Evolutionary conservation across 1,139 yeast genomes (phyloP), one percentile per base, ranked within the genome.

Genomic region (Taiozyma sp.): DNA sequence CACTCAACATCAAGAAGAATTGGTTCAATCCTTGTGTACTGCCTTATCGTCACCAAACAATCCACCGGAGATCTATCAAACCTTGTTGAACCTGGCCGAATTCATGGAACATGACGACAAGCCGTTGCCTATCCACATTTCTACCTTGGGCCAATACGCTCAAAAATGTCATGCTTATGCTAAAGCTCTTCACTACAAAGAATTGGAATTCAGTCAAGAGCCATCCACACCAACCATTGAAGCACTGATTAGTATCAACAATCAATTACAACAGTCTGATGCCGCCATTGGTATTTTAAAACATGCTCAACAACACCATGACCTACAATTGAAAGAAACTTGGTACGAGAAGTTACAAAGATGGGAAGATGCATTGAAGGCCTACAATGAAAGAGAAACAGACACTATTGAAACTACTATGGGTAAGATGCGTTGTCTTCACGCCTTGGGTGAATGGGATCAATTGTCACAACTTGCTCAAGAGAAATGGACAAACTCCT

Each of bases 391-490:
- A 59, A 74, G 93, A 64, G 86, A 80, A 54, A 75, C 74, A 16
- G 71, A 71, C 42, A 67, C 74, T 10, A 69, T 76, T 59, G 98
- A 93, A 57, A 85, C 90, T 3, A 86, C 93, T 2, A 83, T 93
- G 91, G 99, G 99, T 70, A 90, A 91, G 64, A 90, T 95, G 97
- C 80, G 98, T 68, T 91, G 98, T 69, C 74, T 91, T 55, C 98
- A 93, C 71, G 99, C 99, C 0, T 73, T 95, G 32, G 99, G 99
- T 47, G 98, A 93, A 69, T 95, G 99, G 99, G 98, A 91, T 57
- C 88, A 86, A 60, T 73, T 95, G 30, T 85, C 95, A 11, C 88
- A 85, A 55, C 73, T 93, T 50, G 97, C 98, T 0, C 86, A 83
- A 59, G 85, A 84, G 45, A 88, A 88, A 63, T 95, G 99, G 99